A percentile compares a stretch with the other conserved stretches of the same genome.
phyloP scores from a whole-genome alignment of 768 basidiomycete genomes.

The Jaapia argillacea region DNA sequence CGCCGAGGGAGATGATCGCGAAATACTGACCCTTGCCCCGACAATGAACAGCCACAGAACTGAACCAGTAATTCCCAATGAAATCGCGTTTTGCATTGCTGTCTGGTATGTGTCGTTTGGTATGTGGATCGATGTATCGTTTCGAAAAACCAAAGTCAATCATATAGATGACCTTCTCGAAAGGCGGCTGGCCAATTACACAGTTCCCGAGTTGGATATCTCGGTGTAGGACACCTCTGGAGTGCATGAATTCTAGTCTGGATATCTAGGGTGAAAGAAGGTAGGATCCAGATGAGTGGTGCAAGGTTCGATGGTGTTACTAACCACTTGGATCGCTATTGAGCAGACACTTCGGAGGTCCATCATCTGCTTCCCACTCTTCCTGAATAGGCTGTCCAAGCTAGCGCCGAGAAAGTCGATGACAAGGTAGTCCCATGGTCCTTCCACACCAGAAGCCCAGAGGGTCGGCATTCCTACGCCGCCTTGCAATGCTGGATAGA shows the following conservation, averaged over 20 bases:
- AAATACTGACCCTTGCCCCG: conserved; percentile 49
- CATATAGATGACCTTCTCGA: conserved; percentile 61
- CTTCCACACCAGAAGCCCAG: conserved; percentile 36
- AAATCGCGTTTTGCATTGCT: conserved; percentile 61
- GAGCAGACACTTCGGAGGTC: conserved; percentile 66
- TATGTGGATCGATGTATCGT: conserved; percentile 57
- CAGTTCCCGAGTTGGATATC: conserved; percentile 79
- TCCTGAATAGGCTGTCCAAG: conserved; percentile 51
- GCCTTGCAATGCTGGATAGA: conserved; percentile 66
- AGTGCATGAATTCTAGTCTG: conserved; percentile 70
- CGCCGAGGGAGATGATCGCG: background rate
- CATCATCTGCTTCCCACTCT: conserved; percentile 45
- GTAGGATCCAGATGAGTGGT: background rate
- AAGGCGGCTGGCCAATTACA: conserved; percentile 48
- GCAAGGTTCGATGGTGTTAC: conserved; percentile 12
- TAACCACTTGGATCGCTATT: conserved; percentile 70
- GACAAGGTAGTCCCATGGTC: conserved; percentile 37
- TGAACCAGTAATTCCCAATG: conserved; percentile 82
- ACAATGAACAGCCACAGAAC: conserved; percentile 69
- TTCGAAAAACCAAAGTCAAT: conserved; percentile 85
- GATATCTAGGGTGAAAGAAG: conserved; percentile 37
- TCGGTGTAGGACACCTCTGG: conserved; percentile 61
- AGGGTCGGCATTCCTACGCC: conserved; percentile 65
- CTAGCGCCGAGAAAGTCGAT: conserved; percentile 68
- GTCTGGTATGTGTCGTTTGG: conserved; percentile 62